These are phyloP conservation scores for Bauhinia variegata DNA, from an alignment of 306 rosid species.

Conservation along the genomic window DNA sequence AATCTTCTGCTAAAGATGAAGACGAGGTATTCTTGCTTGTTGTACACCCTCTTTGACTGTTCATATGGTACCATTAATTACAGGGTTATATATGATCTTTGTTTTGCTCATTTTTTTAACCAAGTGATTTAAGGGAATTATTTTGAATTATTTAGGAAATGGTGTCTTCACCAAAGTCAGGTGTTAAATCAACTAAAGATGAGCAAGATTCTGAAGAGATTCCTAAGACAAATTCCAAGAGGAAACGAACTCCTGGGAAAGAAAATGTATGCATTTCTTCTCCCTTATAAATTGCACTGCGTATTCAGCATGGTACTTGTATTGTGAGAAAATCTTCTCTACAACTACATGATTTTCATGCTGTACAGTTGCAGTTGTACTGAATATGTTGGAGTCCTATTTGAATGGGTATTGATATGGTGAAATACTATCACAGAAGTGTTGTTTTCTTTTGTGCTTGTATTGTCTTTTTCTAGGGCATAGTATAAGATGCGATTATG, in stretches of 20 bases:
- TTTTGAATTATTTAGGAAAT: constrained; percentile 49
- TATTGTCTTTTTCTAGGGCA: not conserved
- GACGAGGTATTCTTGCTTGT: constrained; percentile 50
- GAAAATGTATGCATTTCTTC: constrained; percentile 51
- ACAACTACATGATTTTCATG: constrained; percentile 17
- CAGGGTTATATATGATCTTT: not conserved
- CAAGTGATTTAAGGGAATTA: constrained; percentile 1
- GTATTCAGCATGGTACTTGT: not conserved
- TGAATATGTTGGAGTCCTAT: not conserved
- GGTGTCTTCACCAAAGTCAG: constrained; percentile 51
- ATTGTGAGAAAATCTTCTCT: not conserved
- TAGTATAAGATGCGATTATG: not conserved
- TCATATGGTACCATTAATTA: constrained; percentile 4
- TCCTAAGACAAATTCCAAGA: constrained; percentile 64
- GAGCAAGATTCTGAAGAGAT: constrained; percentile 49
- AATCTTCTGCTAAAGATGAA: constrained; percentile 46
- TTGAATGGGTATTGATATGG: too few relatives aligned
- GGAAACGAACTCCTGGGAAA: constrained; percentile 69
- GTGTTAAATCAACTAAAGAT: constrained; percentile 53
- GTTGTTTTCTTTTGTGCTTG: not conserved
- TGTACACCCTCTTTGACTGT: constrained; percentile 8
- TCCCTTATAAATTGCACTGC: not conserved
- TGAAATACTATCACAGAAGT: constrained; percentile 6
- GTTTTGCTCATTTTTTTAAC: not conserved
- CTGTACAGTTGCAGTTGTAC: constrained; percentile 18